phyloP scores from a whole-genome alignment of 106 monocot genomes.

The Gastrodia elata region DNA sequence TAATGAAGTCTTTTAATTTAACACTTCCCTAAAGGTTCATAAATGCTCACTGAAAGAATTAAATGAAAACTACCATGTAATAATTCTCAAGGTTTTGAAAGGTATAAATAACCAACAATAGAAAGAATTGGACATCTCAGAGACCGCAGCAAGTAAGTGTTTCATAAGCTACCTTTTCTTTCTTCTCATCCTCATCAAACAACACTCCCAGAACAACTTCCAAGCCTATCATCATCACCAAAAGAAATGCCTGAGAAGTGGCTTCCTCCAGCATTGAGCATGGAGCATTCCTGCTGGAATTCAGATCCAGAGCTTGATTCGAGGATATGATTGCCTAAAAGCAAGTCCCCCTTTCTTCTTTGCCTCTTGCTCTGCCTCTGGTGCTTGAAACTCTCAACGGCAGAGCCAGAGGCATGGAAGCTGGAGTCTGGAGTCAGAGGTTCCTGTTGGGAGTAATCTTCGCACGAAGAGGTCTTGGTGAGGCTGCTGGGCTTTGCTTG shows the following conservation, averaged over 20 bases:
- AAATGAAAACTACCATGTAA: too few species aligned
- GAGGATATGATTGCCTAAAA: slow-evolving; percentile 10
- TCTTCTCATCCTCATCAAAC: not conserved
- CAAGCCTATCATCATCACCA: slow-evolving; percentile 21
- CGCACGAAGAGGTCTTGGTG: slow-evolving; percentile 22
- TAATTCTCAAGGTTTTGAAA: too few species aligned
- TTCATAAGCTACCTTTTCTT: not conserved
- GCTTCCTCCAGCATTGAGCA: slow-evolving; percentile 7
- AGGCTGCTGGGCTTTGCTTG: not conserved
- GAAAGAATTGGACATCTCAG: too few species aligned
- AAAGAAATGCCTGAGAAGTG: slow-evolving; percentile 23
- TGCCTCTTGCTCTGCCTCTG: slow-evolving; percentile 12
- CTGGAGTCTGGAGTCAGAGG: slow-evolving; percentile 62
- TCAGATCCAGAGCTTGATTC: slow-evolving; percentile 15
- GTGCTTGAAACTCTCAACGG: slow-evolving; percentile 8
- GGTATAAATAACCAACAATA: too few species aligned
- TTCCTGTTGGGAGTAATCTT: slow-evolving; percentile 36
- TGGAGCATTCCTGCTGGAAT: slow-evolving; percentile 7
- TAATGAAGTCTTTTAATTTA: too few species aligned
- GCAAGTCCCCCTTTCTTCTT: not conserved
- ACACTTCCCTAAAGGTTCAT: too few species aligned
- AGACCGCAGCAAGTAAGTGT: too few species aligned
- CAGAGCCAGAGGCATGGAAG: slow-evolving; percentile 22
- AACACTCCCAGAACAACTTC: slow-evolving; percentile 3
- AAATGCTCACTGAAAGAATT: too few species aligned